Base-by-base conservation (phyloP, 73 alveolate genomes). In the Blepharisma japonicum region DNA sequence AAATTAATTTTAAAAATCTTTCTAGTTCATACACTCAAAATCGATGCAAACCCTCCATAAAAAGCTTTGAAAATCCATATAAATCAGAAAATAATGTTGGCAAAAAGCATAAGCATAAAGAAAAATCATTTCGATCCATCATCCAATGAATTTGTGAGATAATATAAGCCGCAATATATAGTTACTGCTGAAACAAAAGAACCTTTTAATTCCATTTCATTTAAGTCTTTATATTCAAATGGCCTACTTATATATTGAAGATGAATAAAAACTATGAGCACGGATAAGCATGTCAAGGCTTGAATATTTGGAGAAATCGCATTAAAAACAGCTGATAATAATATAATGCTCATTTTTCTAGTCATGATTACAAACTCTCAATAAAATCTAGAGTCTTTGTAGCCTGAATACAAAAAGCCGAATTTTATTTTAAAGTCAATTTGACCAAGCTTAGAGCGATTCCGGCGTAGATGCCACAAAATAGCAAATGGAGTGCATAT, bases 101-200 rank as follows among this genome's bases (percentile, higher is more conserved):
- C 72, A 8, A 14, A 56, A 14, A 56, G 18, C 9, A 56, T 56
- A 20, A 56, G 8, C 6, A 56, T 7, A 56, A 56, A 56, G 45
- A 56, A 21, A 8, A 56, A 14, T 6, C 7, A 6, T 56, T 56
- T 56, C 6, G 18, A 14, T 7, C 45, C 25, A 9, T 56, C 72
- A 20, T 20, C 18, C 9, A 56, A 7, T 7, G 46, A 9, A 9
- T 20, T 20, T 14, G n/a, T 50, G 14, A 50, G 61, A 50, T 8
- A 50, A 50, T 50, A 50, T 50, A 50, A 50, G 18, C 61, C 61
- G 61, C 61, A 50, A 50, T 50, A 50, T 8, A 50, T 50, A 50
- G 61, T 50, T 14, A 50, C 61, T 50, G 61, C 61, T 8, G 18
- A 8, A 14, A 50, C 61, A 8, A 50, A 14, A 14, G 14, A 8